A percentile compares a stretch with the other conserved stretches of the same genome.
phyloP scores from a whole-genome alignment of 106 monocot species.

The Acorus calamus region DNA sequence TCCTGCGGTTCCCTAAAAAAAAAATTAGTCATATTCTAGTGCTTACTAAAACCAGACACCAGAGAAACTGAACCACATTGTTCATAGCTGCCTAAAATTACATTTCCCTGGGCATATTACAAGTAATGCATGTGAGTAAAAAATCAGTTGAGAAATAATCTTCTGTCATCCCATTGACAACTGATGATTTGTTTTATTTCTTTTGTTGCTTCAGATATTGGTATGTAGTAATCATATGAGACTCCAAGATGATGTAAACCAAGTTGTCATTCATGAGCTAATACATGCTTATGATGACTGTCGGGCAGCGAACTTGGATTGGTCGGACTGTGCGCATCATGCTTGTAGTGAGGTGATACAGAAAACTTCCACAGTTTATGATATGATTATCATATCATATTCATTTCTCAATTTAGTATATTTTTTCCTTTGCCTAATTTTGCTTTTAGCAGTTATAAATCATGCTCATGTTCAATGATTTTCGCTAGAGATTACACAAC shows the following conservation, averaged over 20 bases:
- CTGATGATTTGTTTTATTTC: not conserved
- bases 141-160: not conserved
- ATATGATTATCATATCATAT: not conserved
- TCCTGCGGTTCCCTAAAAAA: too few species aligned
- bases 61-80: too few species aligned
- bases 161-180: not conserved
- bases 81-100: too few species aligned
- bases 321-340: conserved; percentile 97
- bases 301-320: conserved; percentile 75
- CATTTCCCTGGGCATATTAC: too few species aligned
- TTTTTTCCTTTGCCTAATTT: too few species aligned
- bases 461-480: too few species aligned
- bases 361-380: not conserved
- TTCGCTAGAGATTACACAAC: too few species aligned
- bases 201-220: conserved; percentile 44
- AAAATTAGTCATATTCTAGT: too few species aligned
- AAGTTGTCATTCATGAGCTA: conserved; percentile 94
- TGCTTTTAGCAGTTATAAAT: too few species aligned
- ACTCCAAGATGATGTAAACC: conserved; percentile 76
- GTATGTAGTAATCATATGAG: conserved; percentile 80
- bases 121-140: too few species aligned
- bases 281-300: conserved; percentile 99
- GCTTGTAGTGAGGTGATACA: conserved; percentile 87
- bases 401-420: too few species aligned
- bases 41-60: too few species aligned